These are phyloP conservation scores for Stagonosporopsis vannaccii DNA, from an alignment of 2,329 filamentous ascomycete genomes.

Conservation along the genomic window DNA sequence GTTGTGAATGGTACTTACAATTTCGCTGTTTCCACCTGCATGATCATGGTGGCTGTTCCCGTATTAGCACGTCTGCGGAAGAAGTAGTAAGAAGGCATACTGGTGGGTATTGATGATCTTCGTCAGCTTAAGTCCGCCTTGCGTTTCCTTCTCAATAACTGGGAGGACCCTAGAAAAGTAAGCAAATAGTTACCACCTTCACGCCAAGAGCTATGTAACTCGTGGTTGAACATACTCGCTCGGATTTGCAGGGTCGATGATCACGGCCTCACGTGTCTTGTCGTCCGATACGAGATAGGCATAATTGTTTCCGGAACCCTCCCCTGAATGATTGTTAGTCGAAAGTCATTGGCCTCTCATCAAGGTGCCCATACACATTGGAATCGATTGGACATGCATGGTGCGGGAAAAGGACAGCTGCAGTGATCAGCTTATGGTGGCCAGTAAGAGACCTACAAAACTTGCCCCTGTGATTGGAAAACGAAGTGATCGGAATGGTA, in stretches of 20 bases:
- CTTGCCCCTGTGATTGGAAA: constrained; percentile 31
- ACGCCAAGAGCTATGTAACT: neutral
- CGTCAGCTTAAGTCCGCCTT: constrained; percentile 79
- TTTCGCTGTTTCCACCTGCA: constrained; percentile 85
- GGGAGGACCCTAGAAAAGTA: constrained; percentile 62
- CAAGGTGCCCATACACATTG: constrained; percentile 72
- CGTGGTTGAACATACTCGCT: constrained; percentile 66
- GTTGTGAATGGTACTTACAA: constrained; percentile 60
- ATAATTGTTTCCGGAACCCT: constrained; percentile 81
- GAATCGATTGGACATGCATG: constrained; percentile 89
- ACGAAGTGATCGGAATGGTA: constrained; percentile 27
- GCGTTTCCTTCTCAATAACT: constrained; percentile 74
- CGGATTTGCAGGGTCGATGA: constrained; percentile 82
- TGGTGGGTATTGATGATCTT: constrained; percentile 97
- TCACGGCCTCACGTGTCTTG: constrained; percentile 60
- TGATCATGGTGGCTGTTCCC: constrained; percentile 86
- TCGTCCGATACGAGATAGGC: constrained; percentile 69
- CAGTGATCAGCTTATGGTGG: constrained; percentile 27
- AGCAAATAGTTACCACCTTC: neutral
- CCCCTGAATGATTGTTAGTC: constrained; percentile 62
- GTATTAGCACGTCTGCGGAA: constrained; percentile 10
- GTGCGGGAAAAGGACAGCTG: constrained; percentile 52
- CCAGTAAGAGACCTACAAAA: neutral
- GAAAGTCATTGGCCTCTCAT: constrained; percentile 5
- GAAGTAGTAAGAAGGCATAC: constrained; percentile 60